Evolutionary conservation across 805 yeast genomes (phyloP).

Genomic region (Hanseniaspora guilliermondii): DNA sequence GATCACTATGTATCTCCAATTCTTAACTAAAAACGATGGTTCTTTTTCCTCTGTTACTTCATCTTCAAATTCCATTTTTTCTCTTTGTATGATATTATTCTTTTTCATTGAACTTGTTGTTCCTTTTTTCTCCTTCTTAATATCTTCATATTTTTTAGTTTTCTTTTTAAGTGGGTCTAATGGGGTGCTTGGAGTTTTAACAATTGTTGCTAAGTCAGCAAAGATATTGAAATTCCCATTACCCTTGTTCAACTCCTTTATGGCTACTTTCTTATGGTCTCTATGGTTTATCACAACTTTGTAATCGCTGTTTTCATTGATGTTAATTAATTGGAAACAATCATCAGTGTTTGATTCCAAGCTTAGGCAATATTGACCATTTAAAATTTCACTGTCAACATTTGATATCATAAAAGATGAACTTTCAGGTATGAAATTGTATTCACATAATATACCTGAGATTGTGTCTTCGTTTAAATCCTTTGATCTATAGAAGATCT

Average conservation of each 20-base stretch:
- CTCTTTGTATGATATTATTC: not conserved
- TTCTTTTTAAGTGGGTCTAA: conserved; percentile 9
- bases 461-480: not conserved
- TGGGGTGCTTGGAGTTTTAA: conserved; percentile 1
- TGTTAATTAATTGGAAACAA: conserved; percentile 2
- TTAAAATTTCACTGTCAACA: not conserved
- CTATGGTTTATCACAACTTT: not conserved
- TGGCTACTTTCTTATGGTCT: not conserved
- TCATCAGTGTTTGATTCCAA: not conserved
- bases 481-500: not conserved
- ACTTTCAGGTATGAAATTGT: conserved; percentile 10
- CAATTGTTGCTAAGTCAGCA: not conserved
- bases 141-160: conserved; percentile 11
- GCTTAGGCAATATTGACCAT: conserved; percentile 5
- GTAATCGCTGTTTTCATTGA: not conserved
- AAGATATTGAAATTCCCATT: not conserved
- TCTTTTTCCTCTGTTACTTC: conserved; percentile 8
- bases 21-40: conserved; percentile 10
- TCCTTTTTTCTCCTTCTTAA: conserved; percentile 4
- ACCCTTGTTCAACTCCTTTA: not conserved
- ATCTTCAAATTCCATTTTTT: conserved; percentile 5
- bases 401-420: conserved; percentile 1
- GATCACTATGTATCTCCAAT: conserved; percentile 13
- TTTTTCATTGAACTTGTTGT: not conserved
- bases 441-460: not conserved